phyloP scores from a whole-genome alignment of 345 rosid genomes.

The Pistacia vera region DNA sequence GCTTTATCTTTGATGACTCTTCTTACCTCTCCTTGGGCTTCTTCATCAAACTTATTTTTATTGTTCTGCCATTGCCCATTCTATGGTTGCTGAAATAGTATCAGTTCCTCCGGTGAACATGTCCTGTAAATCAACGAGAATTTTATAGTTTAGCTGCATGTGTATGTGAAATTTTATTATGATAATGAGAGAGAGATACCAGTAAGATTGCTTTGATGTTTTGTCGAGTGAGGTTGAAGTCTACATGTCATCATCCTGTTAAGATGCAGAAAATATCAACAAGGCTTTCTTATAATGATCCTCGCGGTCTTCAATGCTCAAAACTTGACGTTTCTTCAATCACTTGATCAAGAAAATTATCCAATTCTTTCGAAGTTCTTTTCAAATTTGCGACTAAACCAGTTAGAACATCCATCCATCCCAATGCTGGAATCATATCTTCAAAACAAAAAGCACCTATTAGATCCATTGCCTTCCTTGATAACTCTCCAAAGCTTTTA shows the following conservation, averaged over 20 bases:
- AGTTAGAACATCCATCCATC: constrained; percentile 27
- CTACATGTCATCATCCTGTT: constrained; percentile 18
- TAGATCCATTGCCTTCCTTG: neutral
- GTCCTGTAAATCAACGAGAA: neutral
- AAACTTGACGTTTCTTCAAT: constrained; percentile 13
- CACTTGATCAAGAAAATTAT: constrained; percentile 23
- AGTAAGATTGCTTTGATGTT: constrained; percentile 35
- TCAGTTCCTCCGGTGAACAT: constrained; percentile 16
- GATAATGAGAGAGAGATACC: constrained; percentile 17
- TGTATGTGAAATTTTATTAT: no score
- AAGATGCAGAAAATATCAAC: constrained; percentile 29
- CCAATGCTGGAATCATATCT: constrained; percentile 18
- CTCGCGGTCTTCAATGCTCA: neutral
- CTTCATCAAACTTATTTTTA: constrained; percentile 5
- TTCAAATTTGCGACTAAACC: constrained; percentile 19
- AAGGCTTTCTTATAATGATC: constrained; percentile 13
- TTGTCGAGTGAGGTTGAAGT: constrained; percentile 9
- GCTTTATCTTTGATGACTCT: neutral
- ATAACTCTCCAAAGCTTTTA: neutral
- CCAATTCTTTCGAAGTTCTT: constrained; percentile 16
- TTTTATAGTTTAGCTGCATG: neutral
- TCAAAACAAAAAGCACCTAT: constrained; percentile 13
- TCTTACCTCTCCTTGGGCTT: constrained; percentile 12
- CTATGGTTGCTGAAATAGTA: constrained; percentile 1
- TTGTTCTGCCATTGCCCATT: constrained; percentile 12